These are phyloP conservation scores for Coemansia sp. DNA, from an alignment of 192 early-diverging fungal genomes.

Conservation along the genomic window DNA sequence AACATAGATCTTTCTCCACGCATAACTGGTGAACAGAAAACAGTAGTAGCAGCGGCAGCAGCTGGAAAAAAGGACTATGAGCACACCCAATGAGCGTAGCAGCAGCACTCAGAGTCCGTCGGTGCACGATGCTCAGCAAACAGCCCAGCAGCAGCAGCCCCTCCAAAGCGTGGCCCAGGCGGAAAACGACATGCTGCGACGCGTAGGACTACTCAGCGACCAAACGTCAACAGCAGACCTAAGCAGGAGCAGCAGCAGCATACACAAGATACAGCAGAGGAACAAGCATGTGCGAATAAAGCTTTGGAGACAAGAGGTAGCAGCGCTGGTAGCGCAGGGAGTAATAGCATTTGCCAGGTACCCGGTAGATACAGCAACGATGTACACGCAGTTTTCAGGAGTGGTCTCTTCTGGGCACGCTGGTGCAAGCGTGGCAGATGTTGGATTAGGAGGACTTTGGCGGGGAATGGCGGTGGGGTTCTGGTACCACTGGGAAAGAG, in stretches of 20 bases:
- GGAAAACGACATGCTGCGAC: conserved; percentile 26
- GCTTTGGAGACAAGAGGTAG: conserved; percentile 19
- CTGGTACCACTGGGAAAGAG: conserved; percentile 23
- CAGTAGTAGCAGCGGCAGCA: not conserved
- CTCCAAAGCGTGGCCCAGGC: conserved; percentile 1
- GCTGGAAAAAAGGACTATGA: not conserved
- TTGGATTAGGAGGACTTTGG: not conserved
- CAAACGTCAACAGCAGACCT: not conserved
- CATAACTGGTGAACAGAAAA: no score
- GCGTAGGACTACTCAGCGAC: conserved; percentile 10
- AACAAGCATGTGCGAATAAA: no score
- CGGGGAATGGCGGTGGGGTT: conserved; percentile 18
- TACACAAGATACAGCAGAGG: no score
- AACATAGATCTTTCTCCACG: no score
- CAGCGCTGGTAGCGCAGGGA: conserved; percentile 7
- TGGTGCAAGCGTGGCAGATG: not conserved
- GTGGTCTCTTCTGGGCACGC: not conserved
- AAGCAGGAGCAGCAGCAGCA: not conserved
- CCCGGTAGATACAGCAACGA: conserved; percentile 27
- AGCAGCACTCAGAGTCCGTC: no score
- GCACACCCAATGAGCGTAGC: no score
- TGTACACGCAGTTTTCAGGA: conserved; percentile 24
- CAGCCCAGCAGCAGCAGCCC: not conserved
- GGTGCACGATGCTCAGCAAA: no score
- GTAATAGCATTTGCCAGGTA: conserved; percentile 17